phyloP scores from a whole-genome alignment of 73 alveolate species.

The Paraurostyla sp. region DNA sequence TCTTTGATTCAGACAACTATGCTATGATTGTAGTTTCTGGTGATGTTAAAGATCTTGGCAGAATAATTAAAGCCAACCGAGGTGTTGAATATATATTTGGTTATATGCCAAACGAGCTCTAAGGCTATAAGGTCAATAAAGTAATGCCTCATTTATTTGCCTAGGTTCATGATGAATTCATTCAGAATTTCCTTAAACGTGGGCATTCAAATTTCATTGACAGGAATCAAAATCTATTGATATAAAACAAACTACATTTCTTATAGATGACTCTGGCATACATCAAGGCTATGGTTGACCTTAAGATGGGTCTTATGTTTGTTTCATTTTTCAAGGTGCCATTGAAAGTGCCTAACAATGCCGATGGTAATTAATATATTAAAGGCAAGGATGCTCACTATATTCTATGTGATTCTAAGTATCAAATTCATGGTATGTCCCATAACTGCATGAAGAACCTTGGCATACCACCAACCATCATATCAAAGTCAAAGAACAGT shows the following conservation, averaged over 20 bases:
- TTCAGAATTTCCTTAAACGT: constrained; percentile 18
- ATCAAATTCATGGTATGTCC: constrained; percentile 31
- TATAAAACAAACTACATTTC: constrained; percentile 29
- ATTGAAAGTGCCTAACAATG: constrained; percentile 19
- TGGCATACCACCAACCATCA: constrained; percentile 65
- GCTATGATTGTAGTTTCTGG: constrained; percentile 61
- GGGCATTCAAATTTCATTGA: constrained; percentile 63
- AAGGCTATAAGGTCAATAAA: constrained; percentile 37
- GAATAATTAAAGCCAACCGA: constrained; percentile 15
- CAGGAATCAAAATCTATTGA: neutral
- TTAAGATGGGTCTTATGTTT: constrained; percentile 56
- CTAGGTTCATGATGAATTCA: constrained; percentile 46
- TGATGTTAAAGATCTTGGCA: constrained; percentile 62
- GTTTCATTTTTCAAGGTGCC: constrained; percentile 51
- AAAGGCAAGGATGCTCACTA: constrained; percentile 65
- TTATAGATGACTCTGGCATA: constrained; percentile 43
- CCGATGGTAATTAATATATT: constrained; percentile 15
- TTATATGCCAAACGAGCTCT: constrained; percentile 59
- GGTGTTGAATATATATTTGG: constrained; percentile 49
- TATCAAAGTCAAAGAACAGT: neutral
- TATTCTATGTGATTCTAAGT: constrained; percentile 46
- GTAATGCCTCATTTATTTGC: constrained; percentile 61
- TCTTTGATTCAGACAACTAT: constrained; percentile 58
- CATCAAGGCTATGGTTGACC: constrained; percentile 50
- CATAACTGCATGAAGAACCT: constrained; percentile 62